phyloP scores from a whole-genome alignment of 257 asterid species.

The Datura wrightii region DNA sequence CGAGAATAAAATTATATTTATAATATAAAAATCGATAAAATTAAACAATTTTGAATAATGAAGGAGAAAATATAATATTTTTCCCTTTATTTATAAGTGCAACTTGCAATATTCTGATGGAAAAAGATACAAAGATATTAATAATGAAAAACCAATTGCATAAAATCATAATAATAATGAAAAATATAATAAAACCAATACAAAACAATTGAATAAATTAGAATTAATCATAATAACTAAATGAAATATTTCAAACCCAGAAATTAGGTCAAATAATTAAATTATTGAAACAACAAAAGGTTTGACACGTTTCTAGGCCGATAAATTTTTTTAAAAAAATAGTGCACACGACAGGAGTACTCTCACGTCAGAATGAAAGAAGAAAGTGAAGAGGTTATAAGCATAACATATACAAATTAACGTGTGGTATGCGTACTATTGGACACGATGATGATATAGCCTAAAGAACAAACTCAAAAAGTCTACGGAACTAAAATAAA shows the following conservation, averaged over 20 bases:
- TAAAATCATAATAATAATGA: background rate
- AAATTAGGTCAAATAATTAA: constrained; percentile 8
- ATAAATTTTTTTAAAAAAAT: background rate
- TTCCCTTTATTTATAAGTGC: background rate
- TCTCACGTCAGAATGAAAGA: background rate
- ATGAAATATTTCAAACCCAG: background rate
- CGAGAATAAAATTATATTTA: background rate
- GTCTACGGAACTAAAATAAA: background rate
- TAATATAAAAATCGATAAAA: background rate
- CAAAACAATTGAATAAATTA: background rate
- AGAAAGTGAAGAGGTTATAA: background rate
- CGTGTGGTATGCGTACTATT: background rate
- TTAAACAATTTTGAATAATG: background rate
- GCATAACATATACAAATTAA: too few relatives aligned
- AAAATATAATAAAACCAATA: background rate
- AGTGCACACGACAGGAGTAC: background rate
- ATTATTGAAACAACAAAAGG: background rate
- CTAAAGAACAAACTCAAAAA: background rate
- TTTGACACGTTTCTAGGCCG: background rate
- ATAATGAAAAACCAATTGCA: background rate
- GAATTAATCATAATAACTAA: background rate
- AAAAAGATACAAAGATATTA: background rate
- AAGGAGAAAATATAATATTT: background rate
- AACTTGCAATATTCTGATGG: background rate
- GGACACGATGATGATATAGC: background rate